phyloP scores from a whole-genome alignment of 805 yeast species.

The Ogataea minuta region DNA sequence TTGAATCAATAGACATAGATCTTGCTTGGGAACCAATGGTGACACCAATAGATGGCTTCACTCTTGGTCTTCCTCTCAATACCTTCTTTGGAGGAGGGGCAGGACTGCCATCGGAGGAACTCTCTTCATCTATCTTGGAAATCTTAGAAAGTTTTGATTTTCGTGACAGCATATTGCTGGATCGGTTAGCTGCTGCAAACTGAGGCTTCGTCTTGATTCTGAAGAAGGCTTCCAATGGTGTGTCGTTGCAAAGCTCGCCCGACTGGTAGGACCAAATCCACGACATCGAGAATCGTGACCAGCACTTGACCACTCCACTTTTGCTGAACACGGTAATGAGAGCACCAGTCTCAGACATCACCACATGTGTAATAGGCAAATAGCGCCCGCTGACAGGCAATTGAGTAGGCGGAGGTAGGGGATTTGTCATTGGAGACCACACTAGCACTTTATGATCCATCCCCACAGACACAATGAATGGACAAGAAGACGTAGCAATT shows the following conservation, averaged over 20 bases:
- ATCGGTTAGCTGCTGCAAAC: constrained; percentile 34
- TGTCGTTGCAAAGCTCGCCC: constrained; percentile 36
- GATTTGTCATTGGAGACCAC: constrained; percentile 67
- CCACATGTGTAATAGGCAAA: constrained; percentile 63
- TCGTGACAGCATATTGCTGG: constrained; percentile 20
- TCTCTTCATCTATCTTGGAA: constrained; percentile 8
- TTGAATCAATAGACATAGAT: constrained; percentile 33
- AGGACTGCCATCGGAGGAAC: constrained; percentile 3
- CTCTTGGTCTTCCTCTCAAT: constrained; percentile 2
- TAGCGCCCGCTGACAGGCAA: constrained; percentile 42
- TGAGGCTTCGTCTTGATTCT: constrained; percentile 49
- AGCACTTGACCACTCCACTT: constrained; percentile 55
- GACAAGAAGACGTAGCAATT: constrained; percentile 57
- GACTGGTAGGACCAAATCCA: constrained; percentile 56
- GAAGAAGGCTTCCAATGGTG: constrained; percentile 58
- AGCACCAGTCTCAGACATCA: constrained; percentile 58
- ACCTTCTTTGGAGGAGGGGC: constrained; percentile 2
- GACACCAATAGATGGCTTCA: constrained; percentile 1
- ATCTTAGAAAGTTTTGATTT: constrained; percentile 16
- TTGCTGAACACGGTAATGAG: constrained; percentile 54
- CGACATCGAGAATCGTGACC: constrained; percentile 51
- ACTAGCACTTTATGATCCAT: constrained; percentile 68
- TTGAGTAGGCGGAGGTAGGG: constrained; percentile 44
- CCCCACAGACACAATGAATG: constrained; percentile 69
- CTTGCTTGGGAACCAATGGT: constrained; percentile 18